Conservation (phyloP, 208 protist species). For the Leishmania tropica region DNA sequence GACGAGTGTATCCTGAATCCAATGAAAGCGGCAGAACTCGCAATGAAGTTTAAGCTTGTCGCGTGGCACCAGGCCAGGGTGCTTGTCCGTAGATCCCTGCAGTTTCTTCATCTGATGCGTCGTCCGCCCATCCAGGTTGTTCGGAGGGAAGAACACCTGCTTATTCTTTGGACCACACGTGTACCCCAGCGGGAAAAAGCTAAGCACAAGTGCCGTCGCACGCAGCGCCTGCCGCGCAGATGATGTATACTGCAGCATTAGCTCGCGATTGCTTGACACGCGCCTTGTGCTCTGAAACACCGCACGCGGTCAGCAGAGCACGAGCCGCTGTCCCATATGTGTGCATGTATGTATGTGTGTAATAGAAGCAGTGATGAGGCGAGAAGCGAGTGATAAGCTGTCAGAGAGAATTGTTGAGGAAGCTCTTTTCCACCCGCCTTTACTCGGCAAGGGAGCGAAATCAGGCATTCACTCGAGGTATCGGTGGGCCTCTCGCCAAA, state of each 20-base stretch:
- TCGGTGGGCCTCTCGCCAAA: neutral
- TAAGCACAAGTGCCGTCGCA: conserved; percentile 33
- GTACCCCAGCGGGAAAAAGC: conserved; percentile 81
- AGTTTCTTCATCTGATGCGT: conserved; percentile 74
- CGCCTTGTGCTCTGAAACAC: neutral
- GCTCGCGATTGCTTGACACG: neutral
- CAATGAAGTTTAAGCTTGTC: conserved; percentile 76
- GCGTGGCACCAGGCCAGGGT: conserved; percentile 59
- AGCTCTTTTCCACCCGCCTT: neutral
- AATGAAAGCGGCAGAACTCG: conserved; percentile 76
- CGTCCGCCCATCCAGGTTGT: conserved; percentile 66
- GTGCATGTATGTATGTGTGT: neutral
- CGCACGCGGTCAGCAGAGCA: neutral
- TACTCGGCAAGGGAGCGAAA: neutral
- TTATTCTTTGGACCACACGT: conserved; percentile 70
- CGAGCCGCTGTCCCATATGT: neutral
- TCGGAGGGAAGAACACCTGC: conserved; percentile 51
- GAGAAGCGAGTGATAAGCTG: neutral
- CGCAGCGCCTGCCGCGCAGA: conserved; percentile 12
- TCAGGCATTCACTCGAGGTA: neutral
- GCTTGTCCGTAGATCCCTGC: conserved; percentile 54
- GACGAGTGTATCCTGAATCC: conserved; percentile 81
- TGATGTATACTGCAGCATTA: conserved; percentile 19
- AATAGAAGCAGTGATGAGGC: neutral
- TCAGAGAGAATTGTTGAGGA: neutral